These are phyloP conservation scores for Boletus barrowsii DNA, from an alignment of 768 basidiomycete genomes.

Conservation along the genomic window DNA sequence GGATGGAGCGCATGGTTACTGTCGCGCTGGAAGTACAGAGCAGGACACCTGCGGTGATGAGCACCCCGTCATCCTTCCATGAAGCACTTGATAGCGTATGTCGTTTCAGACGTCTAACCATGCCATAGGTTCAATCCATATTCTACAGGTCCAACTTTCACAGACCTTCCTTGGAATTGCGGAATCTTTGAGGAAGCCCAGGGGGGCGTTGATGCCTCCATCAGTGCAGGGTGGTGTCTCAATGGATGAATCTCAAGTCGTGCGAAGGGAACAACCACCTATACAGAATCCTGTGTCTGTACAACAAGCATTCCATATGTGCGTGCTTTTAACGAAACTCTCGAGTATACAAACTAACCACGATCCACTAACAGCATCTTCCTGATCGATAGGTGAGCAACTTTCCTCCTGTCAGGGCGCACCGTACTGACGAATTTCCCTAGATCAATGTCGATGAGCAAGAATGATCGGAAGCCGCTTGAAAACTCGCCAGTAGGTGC, in stretches of 20 bases:
- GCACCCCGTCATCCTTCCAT: constrained; percentile 43
- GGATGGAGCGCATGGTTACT: constrained; percentile 44
- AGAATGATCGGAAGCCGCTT: constrained; percentile 39
- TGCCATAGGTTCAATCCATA: background rate
- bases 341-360: background rate
- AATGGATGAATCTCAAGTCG: constrained; percentile 54
- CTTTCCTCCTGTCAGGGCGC: background rate
- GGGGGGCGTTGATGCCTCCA: constrained; percentile 41
- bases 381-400: constrained; percentile 20
- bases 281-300: constrained; percentile 21
- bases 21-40: constrained; percentile 48
- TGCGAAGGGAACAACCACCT: constrained; percentile 49
- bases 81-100: constrained; percentile 51
- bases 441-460: constrained; percentile 52
- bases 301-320: too few species aligned
- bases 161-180: constrained; percentile 56
- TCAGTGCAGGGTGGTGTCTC: constrained; percentile 46
- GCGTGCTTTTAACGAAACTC: background rate
- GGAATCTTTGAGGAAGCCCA: constrained; percentile 50
- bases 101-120: background rate
- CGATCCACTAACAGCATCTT: constrained; percentile 11
- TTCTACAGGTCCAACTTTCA: constrained; percentile 45
- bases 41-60: constrained; percentile 21
- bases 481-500: constrained; percentile 32
- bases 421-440: background rate